phyloP scores from a whole-genome alignment of 2,329 filamentous ascomycete species.

The Aspergillus pseudotamarii region DNA sequence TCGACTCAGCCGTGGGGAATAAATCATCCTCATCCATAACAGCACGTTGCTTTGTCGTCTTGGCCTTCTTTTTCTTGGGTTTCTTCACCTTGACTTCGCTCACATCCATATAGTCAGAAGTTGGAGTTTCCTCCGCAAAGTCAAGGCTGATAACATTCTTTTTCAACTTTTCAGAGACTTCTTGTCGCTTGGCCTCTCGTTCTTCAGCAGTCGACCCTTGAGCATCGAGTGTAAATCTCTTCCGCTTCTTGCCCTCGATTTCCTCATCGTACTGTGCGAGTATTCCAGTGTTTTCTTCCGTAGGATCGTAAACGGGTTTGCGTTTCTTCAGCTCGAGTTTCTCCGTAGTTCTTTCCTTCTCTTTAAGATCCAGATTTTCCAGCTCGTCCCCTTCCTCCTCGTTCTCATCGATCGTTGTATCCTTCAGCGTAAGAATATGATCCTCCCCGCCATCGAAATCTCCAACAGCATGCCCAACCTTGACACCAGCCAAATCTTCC shows the following conservation, averaged over 20 bases:
- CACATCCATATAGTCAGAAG: constrained; percentile 85
- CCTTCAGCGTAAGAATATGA: constrained; percentile 92
- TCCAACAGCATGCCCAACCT: constrained; percentile 83
- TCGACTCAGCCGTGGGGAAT: constrained; percentile 41
- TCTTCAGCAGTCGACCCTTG: constrained; percentile 70
- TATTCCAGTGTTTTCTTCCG: constrained; percentile 69
- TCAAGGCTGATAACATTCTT: constrained; percentile 77
- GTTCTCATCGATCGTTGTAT: constrained; percentile 79
- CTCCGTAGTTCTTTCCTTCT: constrained; percentile 56
- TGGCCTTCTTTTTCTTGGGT: constrained; percentile 82
- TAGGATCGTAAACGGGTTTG: constrained; percentile 84
- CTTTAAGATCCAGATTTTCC: constrained; percentile 46
- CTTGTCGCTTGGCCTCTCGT: constrained; percentile 57
- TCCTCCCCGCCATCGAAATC: constrained; percentile 79
- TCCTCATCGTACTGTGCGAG: constrained; percentile 95
- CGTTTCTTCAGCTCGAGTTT: constrained; percentile 87
- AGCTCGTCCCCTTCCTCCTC: constrained; percentile 90
- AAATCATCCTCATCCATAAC: constrained; percentile 62
- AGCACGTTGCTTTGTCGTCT: constrained; percentile 70
- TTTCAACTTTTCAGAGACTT: constrained; percentile 63
- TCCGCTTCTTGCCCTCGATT: constrained; percentile 85
- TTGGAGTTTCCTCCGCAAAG: constrained; percentile 62
- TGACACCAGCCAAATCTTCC: constrained; percentile 84
- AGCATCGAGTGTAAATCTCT: constrained; percentile 83
- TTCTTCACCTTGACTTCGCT: constrained; percentile 93